A percentile compares a stretch with the other conserved stretches of the same genome.
Evolutionary conservation across 2,329 filamentous ascomycete species (phyloP).

Genomic region (Cladosporium velox): DNA sequence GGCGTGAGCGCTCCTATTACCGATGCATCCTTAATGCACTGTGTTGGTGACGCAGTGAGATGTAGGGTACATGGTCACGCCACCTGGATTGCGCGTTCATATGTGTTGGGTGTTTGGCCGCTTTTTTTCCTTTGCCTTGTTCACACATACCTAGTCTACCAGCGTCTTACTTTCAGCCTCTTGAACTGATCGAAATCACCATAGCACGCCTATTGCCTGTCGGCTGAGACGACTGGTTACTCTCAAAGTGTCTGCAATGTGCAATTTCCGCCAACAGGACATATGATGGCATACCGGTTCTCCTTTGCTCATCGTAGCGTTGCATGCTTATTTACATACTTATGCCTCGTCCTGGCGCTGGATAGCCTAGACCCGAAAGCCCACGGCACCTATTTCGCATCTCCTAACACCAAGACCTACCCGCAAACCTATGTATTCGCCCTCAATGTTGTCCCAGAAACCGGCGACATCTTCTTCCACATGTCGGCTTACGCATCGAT

Average conservation of each 20-base stretch:
- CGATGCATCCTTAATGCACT: neutral
- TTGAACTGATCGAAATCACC: neutral
- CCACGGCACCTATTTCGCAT: slow-evolving; percentile 10
- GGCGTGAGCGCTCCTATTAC: neutral
- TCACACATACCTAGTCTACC: neutral
- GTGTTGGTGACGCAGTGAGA: slow-evolving; percentile 5
- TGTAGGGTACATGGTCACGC: neutral
- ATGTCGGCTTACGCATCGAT: slow-evolving; percentile 33
- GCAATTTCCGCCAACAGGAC: neutral
- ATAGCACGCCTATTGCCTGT: neutral
- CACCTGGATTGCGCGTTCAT: slow-evolving; percentile 7
- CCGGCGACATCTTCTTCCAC: slow-evolving; percentile 30
- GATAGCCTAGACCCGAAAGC: slow-evolving; percentile 3
- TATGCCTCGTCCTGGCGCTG: neutral
- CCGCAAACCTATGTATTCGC: slow-evolving; percentile 24
- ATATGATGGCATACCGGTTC: neutral
- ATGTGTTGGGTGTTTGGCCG: neutral
- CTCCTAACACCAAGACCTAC: neutral
- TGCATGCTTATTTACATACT: neutral
- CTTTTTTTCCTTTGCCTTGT: neutral
- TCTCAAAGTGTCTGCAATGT: neutral
- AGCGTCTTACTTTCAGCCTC: neutral
- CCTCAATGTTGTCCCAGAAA: slow-evolving; percentile 24
- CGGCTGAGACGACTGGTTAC: neutral
- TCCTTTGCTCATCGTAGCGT: neutral